Percentiles rank a stretch among this genome's conserved stretches.
Conservation (phyloP, 2,329 filamentous ascomycete species). For the Fusarium verrucosum region DNA sequence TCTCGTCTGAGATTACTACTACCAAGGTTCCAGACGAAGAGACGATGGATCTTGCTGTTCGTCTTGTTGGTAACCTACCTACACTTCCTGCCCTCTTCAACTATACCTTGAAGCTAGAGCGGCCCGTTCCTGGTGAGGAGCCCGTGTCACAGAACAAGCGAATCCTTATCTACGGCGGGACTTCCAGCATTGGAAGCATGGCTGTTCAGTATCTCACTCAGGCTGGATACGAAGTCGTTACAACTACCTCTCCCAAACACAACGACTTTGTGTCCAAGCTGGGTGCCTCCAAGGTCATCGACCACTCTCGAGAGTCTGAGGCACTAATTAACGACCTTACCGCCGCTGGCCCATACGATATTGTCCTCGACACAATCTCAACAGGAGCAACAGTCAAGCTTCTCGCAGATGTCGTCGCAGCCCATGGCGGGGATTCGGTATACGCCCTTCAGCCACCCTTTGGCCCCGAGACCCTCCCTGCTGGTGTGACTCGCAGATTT, state of each 20-base stretch:
- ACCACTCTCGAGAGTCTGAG: slow-evolving; percentile 13
- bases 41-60: slow-evolving; percentile 22
- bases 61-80: slow-evolving; percentile 30
- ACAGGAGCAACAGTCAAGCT: slow-evolving; percentile 25
- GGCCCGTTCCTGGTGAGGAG: slow-evolving; percentile 4
- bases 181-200: slow-evolving; percentile 31
- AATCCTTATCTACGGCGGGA: slow-evolving; percentile 29
- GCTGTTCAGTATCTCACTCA: slow-evolving; percentile 30
- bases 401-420: slow-evolving; percentile 18
- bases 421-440: slow-evolving; percentile 21
- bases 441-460: slow-evolving; percentile 32
- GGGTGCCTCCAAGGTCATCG: slow-evolving; percentile 14
- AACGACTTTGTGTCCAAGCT: slow-evolving; percentile 23
- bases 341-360: slow-evolving; percentile 20
- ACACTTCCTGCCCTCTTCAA: slow-evolving; percentile 33
- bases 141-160: slow-evolving; percentile 18
- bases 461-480: slow-evolving; percentile 19
- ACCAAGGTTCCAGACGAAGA: slow-evolving; percentile 18
- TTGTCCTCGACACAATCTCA: slow-evolving; percentile 29
- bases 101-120: slow-evolving; percentile 17
- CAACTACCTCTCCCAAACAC: slow-evolving; percentile 32
- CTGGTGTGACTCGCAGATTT: slow-evolving; percentile 26
- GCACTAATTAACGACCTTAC: slow-evolving; percentile 1
- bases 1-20: slow-evolving; percentile 10
- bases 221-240: slow-evolving; percentile 32